Conservation (phyloP, 108 stramenopile species). For the Schizochytrium sp. region DNA sequence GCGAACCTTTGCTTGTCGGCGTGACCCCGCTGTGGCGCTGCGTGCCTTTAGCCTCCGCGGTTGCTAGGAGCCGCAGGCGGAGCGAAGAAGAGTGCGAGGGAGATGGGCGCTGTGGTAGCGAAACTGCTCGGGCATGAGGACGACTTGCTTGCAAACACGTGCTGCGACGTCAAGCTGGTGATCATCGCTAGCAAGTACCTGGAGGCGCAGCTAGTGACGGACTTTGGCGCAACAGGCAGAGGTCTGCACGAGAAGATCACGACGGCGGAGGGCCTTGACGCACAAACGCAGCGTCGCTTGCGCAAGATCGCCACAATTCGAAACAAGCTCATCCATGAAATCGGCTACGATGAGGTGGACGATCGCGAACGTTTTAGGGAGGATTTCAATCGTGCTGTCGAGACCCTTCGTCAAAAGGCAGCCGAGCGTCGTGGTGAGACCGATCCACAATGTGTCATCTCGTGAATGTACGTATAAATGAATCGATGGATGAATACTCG, state of each 20-base stretch:
- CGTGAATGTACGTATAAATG: background rate
- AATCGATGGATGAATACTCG: too few relatives aligned
- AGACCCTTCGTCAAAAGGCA: background rate
- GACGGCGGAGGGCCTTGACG: background rate
- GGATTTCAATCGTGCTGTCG: background rate
- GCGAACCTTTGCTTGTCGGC: too few relatives aligned
- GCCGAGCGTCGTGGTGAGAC: background rate
- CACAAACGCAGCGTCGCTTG: background rate
- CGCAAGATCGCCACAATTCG: slow-evolving; percentile 9
- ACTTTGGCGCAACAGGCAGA: background rate
- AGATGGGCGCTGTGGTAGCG: too few relatives aligned
- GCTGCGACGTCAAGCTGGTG: slow-evolving; percentile 14
- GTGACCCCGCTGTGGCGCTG: too few relatives aligned
- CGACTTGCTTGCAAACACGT: background rate
- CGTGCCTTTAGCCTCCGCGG: too few relatives aligned
- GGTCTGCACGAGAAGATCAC: background rate
- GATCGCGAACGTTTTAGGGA: background rate
- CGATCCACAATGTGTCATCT: background rate
- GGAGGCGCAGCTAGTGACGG: background rate
- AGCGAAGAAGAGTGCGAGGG: too few relatives aligned
- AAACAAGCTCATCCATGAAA: background rate
- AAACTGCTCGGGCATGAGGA: too few relatives aligned
- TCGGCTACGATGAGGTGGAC: slow-evolving; percentile 3
- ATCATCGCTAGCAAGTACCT: slow-evolving; percentile 1
- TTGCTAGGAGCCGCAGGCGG: too few relatives aligned